phyloP scores from a whole-genome alignment of 306 rosid species.

The Ceratonia siliqua region DNA sequence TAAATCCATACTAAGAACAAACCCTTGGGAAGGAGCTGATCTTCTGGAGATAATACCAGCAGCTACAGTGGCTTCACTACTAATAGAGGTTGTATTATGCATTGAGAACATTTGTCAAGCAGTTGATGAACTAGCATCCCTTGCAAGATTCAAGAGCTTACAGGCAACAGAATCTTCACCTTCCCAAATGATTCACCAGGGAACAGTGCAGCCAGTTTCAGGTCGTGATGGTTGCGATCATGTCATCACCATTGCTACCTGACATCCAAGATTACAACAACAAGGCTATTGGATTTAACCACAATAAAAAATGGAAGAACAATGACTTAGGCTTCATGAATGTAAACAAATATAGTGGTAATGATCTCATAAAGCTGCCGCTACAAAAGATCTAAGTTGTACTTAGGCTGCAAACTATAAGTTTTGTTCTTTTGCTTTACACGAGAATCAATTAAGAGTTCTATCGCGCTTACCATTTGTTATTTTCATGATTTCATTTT shows the following conservation, averaged over 20 bases:
- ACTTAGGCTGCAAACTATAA: too few relatives aligned
- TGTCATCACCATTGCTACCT: constrained; percentile 10
- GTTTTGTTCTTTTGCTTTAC: too few relatives aligned
- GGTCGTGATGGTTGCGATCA: constrained; percentile 18
- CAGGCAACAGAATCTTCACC: too few relatives aligned
- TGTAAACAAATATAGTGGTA: too few relatives aligned
- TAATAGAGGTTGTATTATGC: constrained; percentile 39
- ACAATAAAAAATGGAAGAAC: too few relatives aligned
- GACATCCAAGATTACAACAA: background rate
- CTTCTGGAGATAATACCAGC: constrained; percentile 32
- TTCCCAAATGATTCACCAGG: constrained; percentile 6
- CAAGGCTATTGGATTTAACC: too few relatives aligned
- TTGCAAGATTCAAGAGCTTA: constrained; percentile 40
- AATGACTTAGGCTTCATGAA: too few relatives aligned
- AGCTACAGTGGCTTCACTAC: constrained; percentile 39
- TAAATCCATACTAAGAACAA: constrained; percentile 34
- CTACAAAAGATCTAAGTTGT: too few relatives aligned
- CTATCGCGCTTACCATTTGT: too few relatives aligned
- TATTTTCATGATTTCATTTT: too few relatives aligned
- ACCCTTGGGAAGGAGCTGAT: constrained; percentile 32
- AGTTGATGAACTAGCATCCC: constrained; percentile 36
- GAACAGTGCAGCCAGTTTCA: constrained; percentile 33
- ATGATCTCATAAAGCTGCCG: too few relatives aligned
- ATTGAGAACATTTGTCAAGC: constrained; percentile 37
- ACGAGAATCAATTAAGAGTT: too few relatives aligned